A percentile compares a stretch with the other conserved stretches of the same genome.
phyloP scores from a whole-genome alignment of 179 eudicot species.

The Camellia oleifera region DNA sequence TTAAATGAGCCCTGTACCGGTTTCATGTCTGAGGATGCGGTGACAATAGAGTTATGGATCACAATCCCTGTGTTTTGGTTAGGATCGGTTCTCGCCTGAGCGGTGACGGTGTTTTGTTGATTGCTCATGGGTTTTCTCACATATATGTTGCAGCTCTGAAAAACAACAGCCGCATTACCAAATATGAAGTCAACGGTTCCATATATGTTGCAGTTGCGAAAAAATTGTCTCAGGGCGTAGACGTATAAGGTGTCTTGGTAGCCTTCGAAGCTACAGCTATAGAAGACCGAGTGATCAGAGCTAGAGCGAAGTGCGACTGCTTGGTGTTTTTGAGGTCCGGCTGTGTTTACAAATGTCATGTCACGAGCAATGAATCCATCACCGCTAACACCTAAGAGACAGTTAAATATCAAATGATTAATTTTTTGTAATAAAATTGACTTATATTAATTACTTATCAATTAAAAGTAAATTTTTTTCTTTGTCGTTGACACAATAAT shows the following conservation, averaged over 20 bases:
- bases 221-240: conserved; percentile 38
- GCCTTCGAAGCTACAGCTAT: conserved; percentile 39
- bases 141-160: conserved; percentile 35
- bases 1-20: conserved; percentile 23
- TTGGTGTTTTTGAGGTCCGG: conserved; percentile 46
- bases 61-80: conserved; percentile 39
- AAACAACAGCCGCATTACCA: conserved; percentile 33
- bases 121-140: conserved; percentile 30
- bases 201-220: conserved; percentile 26
- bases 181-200: conserved; percentile 44
- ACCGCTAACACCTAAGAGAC: conserved; percentile 27
- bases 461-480: not conserved
- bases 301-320: conserved; percentile 47
- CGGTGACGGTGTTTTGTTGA: conserved; percentile 37
- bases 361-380: conserved; percentile 34
- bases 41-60: conserved; percentile 31
- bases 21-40: conserved; percentile 23
- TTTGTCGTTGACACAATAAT: not conserved
- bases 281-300: conserved; percentile 39
- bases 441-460: not conserved
- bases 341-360: conserved; percentile 46
- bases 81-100: conserved; percentile 39
- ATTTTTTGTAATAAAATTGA: not conserved
- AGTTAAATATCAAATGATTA: not conserved
- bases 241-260: conserved; percentile 49